These are phyloP conservation scores for Papiliotrema laurentii DNA, from an alignment of 1,284 basidiomycete genomes.

Conservation along the genomic window DNA sequence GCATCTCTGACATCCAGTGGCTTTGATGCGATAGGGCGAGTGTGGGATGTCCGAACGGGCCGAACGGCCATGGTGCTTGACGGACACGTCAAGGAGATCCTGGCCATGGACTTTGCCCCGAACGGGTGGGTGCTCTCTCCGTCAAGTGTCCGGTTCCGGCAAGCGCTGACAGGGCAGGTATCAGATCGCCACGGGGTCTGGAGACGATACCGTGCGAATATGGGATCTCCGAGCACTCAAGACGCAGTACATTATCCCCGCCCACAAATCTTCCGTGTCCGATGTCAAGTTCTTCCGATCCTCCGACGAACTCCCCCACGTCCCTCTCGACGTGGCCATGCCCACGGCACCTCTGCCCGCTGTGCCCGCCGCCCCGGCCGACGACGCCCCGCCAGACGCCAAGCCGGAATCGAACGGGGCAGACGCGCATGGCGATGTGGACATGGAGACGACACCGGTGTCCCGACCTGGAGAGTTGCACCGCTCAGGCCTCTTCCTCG, in stretches of 20 bases:
- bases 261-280: slow-evolving; percentile 88
- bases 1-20: slow-evolving; percentile 60
- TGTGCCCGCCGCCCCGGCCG: slow-evolving; percentile 46
- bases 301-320: slow-evolving; percentile 30
- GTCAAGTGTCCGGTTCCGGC: too few relatives aligned
- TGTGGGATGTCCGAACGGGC: slow-evolving; percentile 95
- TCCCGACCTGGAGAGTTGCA: slow-evolving; percentile 38
- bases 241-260: slow-evolving; percentile 92
- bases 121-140: slow-evolving; percentile 66
- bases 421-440: slow-evolving; percentile 37
- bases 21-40: slow-evolving; percentile 90
- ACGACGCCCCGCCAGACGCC: slow-evolving; percentile 25
- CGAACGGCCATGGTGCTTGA: slow-evolving; percentile 97
- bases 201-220: slow-evolving; percentile 95
- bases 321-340: slow-evolving; percentile 42
- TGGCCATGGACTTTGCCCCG: slow-evolving; percentile 86
- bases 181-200: slow-evolving; percentile 93
- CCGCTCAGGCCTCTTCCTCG: slow-evolving; percentile 84
- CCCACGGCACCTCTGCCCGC: slow-evolving; percentile 39
- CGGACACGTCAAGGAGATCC: slow-evolving; percentile 92
- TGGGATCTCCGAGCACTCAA: slow-evolving; percentile 95
- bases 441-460: slow-evolving; percentile 35
- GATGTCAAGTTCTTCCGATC: slow-evolving; percentile 88
- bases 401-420: slow-evolving; percentile 16
- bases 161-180: slow-evolving; percentile 56